Base-by-base conservation (phyloP, 2,329 filamentous ascomycete genomes). In the Hyphodiscus sp. region DNA sequence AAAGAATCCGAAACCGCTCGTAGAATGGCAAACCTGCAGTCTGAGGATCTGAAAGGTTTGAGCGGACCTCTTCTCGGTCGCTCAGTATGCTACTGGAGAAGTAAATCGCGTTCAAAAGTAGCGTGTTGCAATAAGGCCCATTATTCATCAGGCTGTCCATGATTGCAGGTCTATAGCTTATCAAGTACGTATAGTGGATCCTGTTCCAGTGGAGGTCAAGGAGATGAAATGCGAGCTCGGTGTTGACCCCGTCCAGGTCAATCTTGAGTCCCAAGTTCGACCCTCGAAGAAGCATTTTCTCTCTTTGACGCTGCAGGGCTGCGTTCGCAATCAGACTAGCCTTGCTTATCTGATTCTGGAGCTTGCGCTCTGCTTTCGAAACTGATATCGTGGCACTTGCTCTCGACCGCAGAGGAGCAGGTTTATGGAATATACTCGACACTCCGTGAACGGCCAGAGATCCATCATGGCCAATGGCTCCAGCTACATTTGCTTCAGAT, bases 51-150 rank as follows among this genome's bases (percentile, higher is more conserved):
- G 62, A 57, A 0, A 69, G 68, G 33, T 69, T 65, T 18, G 66
- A 58, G 2, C 67, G 67, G 7, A 73, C 62, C 16, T 67, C 68
- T 0, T 64, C 55, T 1, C 70, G 65, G 52, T 73, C 68, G 51
- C 71, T 73, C 45, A 71, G 73, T 1, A 72, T 66, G 5, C 65
- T 67, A 2, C 68, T 70, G 10, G 68, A 70, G 45, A 68, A 72
- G 58, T 71, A 74, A 10, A 74, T 73, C 16, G 70, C 68, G 53
- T 73, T 73, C 15, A 72, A 61, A 0, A 72, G 59, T 2, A 73
- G 63, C 49, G 71, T 71, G 26, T 71, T 72, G 10, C 63, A 62
- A 29, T 67, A 72, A 1, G 66, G 67, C 1, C 70, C 70, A n/a
- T 64, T 63, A 19, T 65, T 69, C 1, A 63, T 60, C 1, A 72